phyloP scores from a whole-genome alignment of 2,329 filamentous ascomycete species.

The Aspergillus calidoustus region DNA sequence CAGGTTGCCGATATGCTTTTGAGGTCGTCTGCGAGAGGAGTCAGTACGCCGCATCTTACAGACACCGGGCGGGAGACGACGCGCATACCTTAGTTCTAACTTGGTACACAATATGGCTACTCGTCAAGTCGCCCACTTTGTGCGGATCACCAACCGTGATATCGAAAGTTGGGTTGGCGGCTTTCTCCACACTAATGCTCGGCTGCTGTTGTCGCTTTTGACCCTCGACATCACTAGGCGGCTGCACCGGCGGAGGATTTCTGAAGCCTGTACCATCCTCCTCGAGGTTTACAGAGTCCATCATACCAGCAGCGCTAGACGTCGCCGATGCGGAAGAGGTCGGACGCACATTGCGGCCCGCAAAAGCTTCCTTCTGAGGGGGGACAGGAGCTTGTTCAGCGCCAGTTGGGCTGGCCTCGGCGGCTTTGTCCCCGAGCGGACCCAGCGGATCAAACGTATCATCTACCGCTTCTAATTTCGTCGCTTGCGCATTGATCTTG shows the following conservation, averaged over 20 bases:
- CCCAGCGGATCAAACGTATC: slow-evolving; percentile 66
- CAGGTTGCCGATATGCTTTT: slow-evolving; percentile 89
- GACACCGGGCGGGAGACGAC: neutral
- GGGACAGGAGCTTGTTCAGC: slow-evolving; percentile 61
- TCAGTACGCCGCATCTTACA: slow-evolving; percentile 14
- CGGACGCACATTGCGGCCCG: slow-evolving; percentile 42
- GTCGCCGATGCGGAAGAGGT: slow-evolving; percentile 50
- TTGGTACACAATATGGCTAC: slow-evolving; percentile 96
- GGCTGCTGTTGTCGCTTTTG: slow-evolving; percentile 64
- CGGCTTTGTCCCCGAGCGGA: slow-evolving; percentile 57
- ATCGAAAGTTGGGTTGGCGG: slow-evolving; percentile 86
- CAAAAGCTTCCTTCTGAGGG: slow-evolving; percentile 61
- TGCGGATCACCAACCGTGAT: slow-evolving; percentile 95
- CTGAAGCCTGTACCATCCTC: slow-evolving; percentile 70
- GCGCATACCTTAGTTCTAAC: slow-evolving; percentile 81
- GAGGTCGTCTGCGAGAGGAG: slow-evolving; percentile 73
- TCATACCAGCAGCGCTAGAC: slow-evolving; percentile 55
- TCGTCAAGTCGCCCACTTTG: slow-evolving; percentile 96
- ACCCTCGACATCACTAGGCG: slow-evolving; percentile 47
- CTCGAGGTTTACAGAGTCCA: slow-evolving; percentile 73
- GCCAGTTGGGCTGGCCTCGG: slow-evolving; percentile 41
- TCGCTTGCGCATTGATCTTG: slow-evolving; percentile 64
- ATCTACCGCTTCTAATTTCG: slow-evolving; percentile 66
- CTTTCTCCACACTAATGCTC: slow-evolving; percentile 89
- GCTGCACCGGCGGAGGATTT: slow-evolving; percentile 64